phyloP scores from a whole-genome alignment of 2,329 filamentous ascomycete species.

The Nothopassalora personata region DNA sequence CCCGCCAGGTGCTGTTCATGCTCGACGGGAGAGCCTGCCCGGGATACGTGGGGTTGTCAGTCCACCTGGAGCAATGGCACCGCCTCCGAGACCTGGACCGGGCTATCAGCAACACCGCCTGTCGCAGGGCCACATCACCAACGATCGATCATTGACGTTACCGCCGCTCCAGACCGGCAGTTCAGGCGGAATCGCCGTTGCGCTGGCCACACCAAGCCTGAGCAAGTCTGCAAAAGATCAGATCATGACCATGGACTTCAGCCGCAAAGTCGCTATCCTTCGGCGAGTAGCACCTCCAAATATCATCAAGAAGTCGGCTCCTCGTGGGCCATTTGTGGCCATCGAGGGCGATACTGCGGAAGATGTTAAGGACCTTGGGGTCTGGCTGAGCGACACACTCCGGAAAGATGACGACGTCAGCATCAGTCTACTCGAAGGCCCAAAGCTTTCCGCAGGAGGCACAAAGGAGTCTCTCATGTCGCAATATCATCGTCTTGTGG shows the following conservation, averaged over 20 bases:
- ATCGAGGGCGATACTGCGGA: constrained; percentile 68
- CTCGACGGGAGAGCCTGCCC: constrained; percentile 41
- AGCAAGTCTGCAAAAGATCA: constrained; percentile 45
- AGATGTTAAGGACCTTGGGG: constrained; percentile 61
- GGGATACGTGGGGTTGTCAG: constrained; percentile 27
- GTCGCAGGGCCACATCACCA: constrained; percentile 29
- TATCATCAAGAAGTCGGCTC: constrained; percentile 32
- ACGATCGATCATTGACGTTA: constrained; percentile 48
- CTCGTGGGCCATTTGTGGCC: constrained; percentile 73
- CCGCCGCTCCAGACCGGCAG: constrained; percentile 48
- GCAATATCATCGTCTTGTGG: constrained; percentile 55
- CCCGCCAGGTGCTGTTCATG: constrained; percentile 31
- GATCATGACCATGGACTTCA: constrained; percentile 68
- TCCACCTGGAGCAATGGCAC: constrained; percentile 44
- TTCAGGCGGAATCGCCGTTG: constrained; percentile 15
- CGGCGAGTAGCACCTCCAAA: constrained; percentile 69
- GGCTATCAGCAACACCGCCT: constrained; percentile 33
- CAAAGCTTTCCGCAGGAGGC: constrained; percentile 36
- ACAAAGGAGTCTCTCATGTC: constrained; percentile 34
- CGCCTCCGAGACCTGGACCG: constrained; percentile 47
- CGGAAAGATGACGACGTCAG: constrained; percentile 48
- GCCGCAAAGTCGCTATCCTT: constrained; percentile 71
- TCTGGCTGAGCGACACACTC: constrained; percentile 55
- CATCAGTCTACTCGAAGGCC: constrained; percentile 48
- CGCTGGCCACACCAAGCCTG: constrained; percentile 12